Base-by-base conservation (phyloP, 2,329 filamentous ascomycete species). In the Exophiala calicioides region DNA sequence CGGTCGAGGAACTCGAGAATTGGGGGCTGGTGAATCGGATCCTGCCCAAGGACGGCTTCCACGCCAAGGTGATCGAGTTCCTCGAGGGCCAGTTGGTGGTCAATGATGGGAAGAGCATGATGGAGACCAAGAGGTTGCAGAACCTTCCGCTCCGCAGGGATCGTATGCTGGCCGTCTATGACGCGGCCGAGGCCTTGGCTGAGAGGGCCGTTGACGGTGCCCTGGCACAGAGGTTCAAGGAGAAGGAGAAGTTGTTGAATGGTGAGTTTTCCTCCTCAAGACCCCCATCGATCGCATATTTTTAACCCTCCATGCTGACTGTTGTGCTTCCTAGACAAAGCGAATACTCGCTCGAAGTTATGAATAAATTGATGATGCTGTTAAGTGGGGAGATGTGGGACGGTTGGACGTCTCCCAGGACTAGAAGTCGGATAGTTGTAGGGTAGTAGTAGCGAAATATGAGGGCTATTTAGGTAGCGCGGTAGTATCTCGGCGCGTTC, bases 21-120 rank as follows among this genome's bases (percentile, higher is more conserved):
- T 69, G 64, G 34, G 74, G 74, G 0, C 39, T 77, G 55, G 69
- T 76, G 20, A 77, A 77, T 47, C 64, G 65, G 8, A 61, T 77
- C 3, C 75, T 75, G 56, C 61, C 62, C 0, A 54, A 47, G 2
- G 66, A 69, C 2, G 65, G 60, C 2, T 77, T 77, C 44, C 70
- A 72, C 13, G 54, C 52, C 1, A 61, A 66, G 44, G 72, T 77
- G 1, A 40, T 64, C 1, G 57, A 50, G 32, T 77, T 71, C 45
- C 54, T 77, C 48, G 60, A 70, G 31, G 68, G 63, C 16, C 69
- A 75, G 60, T 53, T 77, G 30, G 58, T 58, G 37, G 90, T 65
- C 0, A 76, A 76, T 60, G 73, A 77, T 62, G 73, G 73, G 15
- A 72, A 71, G 62, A 75, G 71, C 57, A 76, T 77, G 73, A 73